A percentile compares a stretch with the other conserved stretches of the same genome.
phyloP scores from a whole-genome alignment of 108 stramenopile species.

The Chaetoceros tenuissimus region DNA sequence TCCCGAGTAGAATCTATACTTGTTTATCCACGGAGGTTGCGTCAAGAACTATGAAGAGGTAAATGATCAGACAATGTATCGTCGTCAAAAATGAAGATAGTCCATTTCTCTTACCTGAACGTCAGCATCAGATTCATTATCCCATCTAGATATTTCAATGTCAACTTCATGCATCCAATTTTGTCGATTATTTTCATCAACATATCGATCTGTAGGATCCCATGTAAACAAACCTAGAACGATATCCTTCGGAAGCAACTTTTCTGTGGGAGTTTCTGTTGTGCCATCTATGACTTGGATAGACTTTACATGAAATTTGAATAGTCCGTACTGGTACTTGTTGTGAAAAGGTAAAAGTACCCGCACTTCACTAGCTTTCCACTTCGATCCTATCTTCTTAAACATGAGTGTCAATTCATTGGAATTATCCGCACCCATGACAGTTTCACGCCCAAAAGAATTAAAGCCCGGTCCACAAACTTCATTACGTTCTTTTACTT shows the following conservation, averaged over 20 bases:
- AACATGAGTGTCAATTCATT: slow-evolving; percentile 5
- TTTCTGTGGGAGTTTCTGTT: not conserved
- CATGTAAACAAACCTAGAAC: slow-evolving; percentile 12
- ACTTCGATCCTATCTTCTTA: slow-evolving; percentile 3
- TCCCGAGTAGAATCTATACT: not conserved
- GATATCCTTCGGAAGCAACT: slow-evolving; percentile 1
- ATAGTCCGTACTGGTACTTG: slow-evolving; percentile 6
- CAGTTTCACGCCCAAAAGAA: too few species aligned
- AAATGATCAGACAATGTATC: too few species aligned
- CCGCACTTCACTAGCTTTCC: slow-evolving; percentile 12
- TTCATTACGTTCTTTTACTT: too few species aligned
- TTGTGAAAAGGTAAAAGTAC: not conserved
- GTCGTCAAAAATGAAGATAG: too few species aligned
- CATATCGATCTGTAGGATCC: slow-evolving; percentile 6
- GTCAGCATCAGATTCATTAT: not conserved
- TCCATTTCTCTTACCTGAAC: too few species aligned
- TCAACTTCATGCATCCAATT: slow-evolving; percentile 12
- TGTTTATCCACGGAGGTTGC: not conserved
- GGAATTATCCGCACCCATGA: too few species aligned
- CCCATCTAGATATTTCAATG: slow-evolving; percentile 9
- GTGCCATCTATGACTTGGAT: slow-evolving; percentile 3
- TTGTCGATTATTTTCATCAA: not conserved
- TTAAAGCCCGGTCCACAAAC: too few species aligned
- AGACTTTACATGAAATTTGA: slow-evolving; percentile 6
- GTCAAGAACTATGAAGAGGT: too few species aligned